phyloP scores from a whole-genome alignment of 139 green algal species.

The Dunaliella sp. region DNA sequence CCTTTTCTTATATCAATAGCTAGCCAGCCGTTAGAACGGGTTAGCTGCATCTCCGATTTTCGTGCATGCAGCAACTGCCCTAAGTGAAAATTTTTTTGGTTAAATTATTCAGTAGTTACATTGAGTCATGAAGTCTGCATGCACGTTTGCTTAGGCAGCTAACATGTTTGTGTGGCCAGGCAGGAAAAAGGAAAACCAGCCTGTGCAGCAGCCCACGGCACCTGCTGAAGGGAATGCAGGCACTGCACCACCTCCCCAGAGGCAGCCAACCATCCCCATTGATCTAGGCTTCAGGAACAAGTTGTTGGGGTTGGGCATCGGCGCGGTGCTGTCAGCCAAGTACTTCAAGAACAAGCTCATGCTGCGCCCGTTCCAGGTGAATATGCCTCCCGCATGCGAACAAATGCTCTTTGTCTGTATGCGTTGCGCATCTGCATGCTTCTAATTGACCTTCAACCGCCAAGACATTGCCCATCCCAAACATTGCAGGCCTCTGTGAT shows the following conservation, averaged over 20 bases:
- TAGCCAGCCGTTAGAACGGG: too few relatives aligned
- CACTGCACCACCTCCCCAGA: neutral
- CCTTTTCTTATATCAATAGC: too few relatives aligned
- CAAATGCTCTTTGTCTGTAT: neutral
- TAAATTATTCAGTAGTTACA: too few relatives aligned
- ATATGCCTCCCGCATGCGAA: neutral
- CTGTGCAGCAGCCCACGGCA: too few relatives aligned
- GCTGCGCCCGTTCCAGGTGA: slow-evolving; percentile 33
- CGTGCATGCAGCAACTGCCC: too few relatives aligned
- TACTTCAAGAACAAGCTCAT: slow-evolving; percentile 30
- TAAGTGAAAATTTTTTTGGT: too few relatives aligned
- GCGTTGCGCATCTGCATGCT: neutral
- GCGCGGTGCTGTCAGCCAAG: slow-evolving; percentile 5
- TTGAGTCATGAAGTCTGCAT: too few relatives aligned
- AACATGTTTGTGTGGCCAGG: neutral
- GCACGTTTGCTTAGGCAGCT: too few relatives aligned
- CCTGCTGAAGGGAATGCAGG: too few relatives aligned
- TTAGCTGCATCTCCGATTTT: too few relatives aligned
- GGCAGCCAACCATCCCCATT: neutral
- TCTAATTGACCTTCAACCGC: neutral
- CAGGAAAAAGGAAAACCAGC: neutral
- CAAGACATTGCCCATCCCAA: neutral
- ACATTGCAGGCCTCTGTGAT: slow-evolving; percentile 28
- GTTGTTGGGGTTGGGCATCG: neutral
- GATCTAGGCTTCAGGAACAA: neutral